Evolutionary conservation across 208 protist species (phyloP).

Genomic region (Acanthamoeba healyi): DNA sequence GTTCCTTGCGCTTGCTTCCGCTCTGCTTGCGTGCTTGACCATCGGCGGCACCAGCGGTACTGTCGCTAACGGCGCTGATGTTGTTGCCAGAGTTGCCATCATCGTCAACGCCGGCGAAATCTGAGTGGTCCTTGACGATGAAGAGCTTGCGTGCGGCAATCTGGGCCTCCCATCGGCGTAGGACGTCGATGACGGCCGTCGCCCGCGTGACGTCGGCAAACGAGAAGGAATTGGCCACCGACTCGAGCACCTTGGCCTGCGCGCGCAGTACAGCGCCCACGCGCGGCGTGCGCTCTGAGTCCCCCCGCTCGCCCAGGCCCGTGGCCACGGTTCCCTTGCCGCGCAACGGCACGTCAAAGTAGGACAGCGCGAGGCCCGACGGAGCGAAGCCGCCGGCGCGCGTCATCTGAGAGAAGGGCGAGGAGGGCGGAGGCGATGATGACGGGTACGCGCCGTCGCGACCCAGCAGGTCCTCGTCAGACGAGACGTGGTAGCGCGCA

Average conservation of each 20-base stretch:
- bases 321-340: background rate
- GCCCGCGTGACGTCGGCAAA: background rate
- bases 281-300: background rate
- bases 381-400: background rate
- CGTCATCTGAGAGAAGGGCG: too few relatives aligned
- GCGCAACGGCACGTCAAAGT: background rate
- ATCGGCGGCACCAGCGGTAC: background rate
- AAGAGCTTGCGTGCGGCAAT: background rate
- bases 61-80: background rate
- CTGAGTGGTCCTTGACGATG: background rate
- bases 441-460: background rate
- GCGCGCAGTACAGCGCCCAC: conserved; percentile 8
- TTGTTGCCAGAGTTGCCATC: background rate
- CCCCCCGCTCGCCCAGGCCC: background rate
- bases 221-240: background rate
- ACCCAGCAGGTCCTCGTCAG: background rate
- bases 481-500: background rate
- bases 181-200: background rate
- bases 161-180: background rate
- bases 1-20: background rate
- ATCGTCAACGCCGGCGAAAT: background rate
- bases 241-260: background rate
- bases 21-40: background rate
- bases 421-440: background rate
- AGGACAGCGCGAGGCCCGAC: background rate